These are phyloP conservation scores for Aureobasidium uvarum DNA, from an alignment of 2,329 filamentous ascomycete genomes.

Conservation along the genomic window DNA sequence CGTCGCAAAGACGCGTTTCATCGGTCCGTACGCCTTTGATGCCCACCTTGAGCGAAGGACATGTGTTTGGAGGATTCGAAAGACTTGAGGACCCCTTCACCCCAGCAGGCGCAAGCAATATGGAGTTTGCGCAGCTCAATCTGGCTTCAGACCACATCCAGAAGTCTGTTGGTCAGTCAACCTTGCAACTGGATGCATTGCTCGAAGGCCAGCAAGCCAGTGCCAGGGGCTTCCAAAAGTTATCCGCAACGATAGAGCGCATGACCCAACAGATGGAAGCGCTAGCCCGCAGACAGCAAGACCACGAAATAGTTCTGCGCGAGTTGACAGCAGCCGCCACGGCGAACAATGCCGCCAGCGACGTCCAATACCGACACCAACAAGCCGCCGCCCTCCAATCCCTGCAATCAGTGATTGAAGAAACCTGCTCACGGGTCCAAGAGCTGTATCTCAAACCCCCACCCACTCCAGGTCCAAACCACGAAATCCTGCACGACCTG, in stretches of 20 bases:
- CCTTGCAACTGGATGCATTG: conserved; percentile 27
- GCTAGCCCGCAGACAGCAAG: conserved; percentile 12
- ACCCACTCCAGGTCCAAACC: conserved; percentile 18
- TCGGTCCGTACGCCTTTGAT: conserved; percentile 25
- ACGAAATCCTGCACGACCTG: conserved; percentile 14
- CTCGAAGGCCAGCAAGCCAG: conserved; percentile 29
- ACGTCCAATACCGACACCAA: conserved; percentile 21
- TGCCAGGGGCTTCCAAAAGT: conserved; percentile 27
- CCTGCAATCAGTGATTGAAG: conserved; percentile 13
- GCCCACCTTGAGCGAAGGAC: conserved; percentile 23
- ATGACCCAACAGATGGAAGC: conserved; percentile 19
- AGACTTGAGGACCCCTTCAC: conserved; percentile 29
- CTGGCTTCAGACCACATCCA: conserved; percentile 27
- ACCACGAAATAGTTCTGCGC: conserved; percentile 18
- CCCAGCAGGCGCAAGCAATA: neutral
- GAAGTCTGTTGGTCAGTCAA: conserved; percentile 19
- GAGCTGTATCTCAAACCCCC: conserved; percentile 13
- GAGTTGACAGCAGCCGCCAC: conserved; percentile 12
- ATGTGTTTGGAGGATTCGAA: conserved; percentile 9
- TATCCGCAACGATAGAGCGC: conserved; percentile 28
- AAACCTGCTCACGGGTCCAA: conserved; percentile 17
- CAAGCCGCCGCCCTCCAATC: conserved; percentile 21
- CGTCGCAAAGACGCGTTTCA: neutral
- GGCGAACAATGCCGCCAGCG: conserved; percentile 11
- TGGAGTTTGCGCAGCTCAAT: conserved; percentile 27